These are phyloP conservation scores for Stereocaulon alpinum DNA, from an alignment of 495 filamentous ascomycete genomes.

Conservation along the genomic window DNA sequence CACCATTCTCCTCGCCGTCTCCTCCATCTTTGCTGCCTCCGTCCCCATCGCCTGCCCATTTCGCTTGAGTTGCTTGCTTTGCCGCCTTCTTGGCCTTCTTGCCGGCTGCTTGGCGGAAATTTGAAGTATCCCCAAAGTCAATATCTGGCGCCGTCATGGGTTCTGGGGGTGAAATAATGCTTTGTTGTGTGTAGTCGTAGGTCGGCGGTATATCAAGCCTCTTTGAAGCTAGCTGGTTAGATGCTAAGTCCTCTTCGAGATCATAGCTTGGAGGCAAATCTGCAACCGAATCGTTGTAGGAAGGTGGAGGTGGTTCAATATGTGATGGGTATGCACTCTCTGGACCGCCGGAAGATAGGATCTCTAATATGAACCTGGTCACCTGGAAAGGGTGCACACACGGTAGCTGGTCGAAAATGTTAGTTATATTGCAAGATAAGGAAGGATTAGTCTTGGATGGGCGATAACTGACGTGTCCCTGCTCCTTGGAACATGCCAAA, in stretches of 20 bases:
- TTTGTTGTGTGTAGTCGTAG: slow-evolving; percentile 18
- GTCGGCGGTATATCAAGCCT: slow-evolving; percentile 28
- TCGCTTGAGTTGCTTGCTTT: slow-evolving; percentile 25
- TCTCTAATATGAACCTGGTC: slow-evolving; percentile 1
- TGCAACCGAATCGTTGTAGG: slow-evolving; percentile 34
- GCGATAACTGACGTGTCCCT: not conserved
- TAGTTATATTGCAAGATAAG: not conserved
- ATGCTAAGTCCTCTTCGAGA: not conserved
- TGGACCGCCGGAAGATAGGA: not conserved
- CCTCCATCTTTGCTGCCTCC: slow-evolving; percentile 24
- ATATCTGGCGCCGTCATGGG: slow-evolving; percentile 30
- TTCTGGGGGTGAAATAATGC: slow-evolving; percentile 27
- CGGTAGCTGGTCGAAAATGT: not conserved
- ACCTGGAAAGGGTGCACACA: not conserved
- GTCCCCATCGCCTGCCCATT: slow-evolving; percentile 25
- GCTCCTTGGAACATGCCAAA: not conserved
- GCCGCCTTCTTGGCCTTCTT: slow-evolving; percentile 33
- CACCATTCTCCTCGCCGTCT: slow-evolving; percentile 22
- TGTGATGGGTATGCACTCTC: not conserved
- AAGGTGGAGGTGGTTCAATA: slow-evolving; percentile 28
- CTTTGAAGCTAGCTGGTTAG: not conserved
- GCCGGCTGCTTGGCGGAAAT: slow-evolving; percentile 39
- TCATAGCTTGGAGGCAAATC: slow-evolving; percentile 38
- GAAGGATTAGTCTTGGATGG: not conserved
- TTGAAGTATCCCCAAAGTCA: slow-evolving; percentile 43